Conservation (phyloP, 257 asterid species). For the Mitragyna speciosa region DNA sequence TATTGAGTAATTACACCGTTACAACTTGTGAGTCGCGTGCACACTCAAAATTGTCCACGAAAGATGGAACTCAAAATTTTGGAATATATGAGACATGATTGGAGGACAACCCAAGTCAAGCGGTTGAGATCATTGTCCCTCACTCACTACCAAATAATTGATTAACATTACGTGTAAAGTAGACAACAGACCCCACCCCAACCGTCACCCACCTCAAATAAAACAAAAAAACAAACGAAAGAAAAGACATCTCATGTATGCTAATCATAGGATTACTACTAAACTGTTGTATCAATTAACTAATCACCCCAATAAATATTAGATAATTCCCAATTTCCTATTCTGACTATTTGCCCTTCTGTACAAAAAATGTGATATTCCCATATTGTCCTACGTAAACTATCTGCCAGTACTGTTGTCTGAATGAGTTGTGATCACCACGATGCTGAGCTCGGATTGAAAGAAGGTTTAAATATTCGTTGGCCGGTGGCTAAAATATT, state of each 20-base stretch:
- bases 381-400: neutral
- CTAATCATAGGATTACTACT: neutral
- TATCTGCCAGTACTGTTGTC: neutral
- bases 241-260: neutral
- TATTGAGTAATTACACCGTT: no score
- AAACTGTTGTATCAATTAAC: neutral
- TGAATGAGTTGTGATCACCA: slow-evolving; percentile 27
- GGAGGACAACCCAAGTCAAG: neutral
- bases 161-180: neutral
- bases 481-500: slow-evolving; percentile 71
- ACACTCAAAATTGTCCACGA: neutral
- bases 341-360: neutral
- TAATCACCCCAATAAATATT: neutral
- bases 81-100: neutral
- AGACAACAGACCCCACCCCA: neutral
- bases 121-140: neutral
- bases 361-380: neutral
- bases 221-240: no score
- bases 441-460: slow-evolving; percentile 30
- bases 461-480: slow-evolving; percentile 50
- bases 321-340: no score
- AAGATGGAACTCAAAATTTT: neutral
- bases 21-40: no score
- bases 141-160: neutral
- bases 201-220: neutral